phyloP scores from a whole-genome alignment of 768 basidiomycete species.

The Guyanaporus albipodus region DNA sequence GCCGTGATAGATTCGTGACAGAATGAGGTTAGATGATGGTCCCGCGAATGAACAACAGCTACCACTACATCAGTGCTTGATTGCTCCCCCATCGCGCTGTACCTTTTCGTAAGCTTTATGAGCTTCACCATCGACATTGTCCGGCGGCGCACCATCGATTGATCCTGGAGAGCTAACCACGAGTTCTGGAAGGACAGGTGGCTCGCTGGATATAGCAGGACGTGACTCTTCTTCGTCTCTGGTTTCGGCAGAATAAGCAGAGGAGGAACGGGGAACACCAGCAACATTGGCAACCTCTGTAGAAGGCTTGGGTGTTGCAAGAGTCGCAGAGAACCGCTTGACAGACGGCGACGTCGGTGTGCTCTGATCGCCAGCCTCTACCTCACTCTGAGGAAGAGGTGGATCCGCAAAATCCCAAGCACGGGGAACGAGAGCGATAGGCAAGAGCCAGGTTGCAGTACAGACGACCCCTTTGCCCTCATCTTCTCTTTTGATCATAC shows the following conservation, averaged over 20 bases:
- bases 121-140: slow-evolving; percentile 12
- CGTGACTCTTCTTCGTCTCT: slow-evolving; percentile 26
- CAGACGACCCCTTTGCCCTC: slow-evolving; percentile 78
- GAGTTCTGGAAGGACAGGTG: slow-evolving; percentile 32
- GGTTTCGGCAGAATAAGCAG: slow-evolving; percentile 29
- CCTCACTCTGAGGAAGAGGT: slow-evolving; percentile 29
- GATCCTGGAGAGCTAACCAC: slow-evolving; percentile 34
- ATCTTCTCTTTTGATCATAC: slow-evolving; percentile 57
- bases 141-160: slow-evolving; percentile 25
- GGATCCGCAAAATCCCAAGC: slow-evolving; percentile 72
- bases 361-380: slow-evolving; percentile 8
- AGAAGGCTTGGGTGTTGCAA: slow-evolving; percentile 29
- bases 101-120: slow-evolving; percentile 14
- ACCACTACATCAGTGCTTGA: slow-evolving; percentile 13
- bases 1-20: slow-evolving; percentile 1
- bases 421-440: slow-evolving; percentile 71
- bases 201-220: slow-evolving; percentile 24
- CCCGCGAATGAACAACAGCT: not conserved
- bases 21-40: not conserved
- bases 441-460: slow-evolving; percentile 89
- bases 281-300: slow-evolving; percentile 16
- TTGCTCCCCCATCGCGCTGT: slow-evolving; percentile 22
- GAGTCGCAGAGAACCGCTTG: slow-evolving; percentile 22
- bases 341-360: slow-evolving; percentile 22
- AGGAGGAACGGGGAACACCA: slow-evolving; percentile 24